Base-by-base conservation (phyloP, 1,284 basidiomycete species). In the Cryptococcus sp. region DNA sequence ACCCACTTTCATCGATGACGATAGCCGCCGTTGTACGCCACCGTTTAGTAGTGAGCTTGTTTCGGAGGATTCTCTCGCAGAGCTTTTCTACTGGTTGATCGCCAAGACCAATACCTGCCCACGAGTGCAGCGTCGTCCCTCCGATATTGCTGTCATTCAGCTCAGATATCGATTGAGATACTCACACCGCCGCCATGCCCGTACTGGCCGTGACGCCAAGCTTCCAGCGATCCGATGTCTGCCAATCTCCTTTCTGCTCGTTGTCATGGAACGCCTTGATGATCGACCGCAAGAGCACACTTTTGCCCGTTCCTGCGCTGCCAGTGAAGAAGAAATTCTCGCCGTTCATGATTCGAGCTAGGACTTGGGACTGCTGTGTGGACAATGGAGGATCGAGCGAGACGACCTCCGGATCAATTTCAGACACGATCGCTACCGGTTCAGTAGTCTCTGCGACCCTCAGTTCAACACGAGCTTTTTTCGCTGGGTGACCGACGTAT, bases 291-390 rank as follows among this genome's bases (percentile, higher is more conserved):
- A 96, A 81, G 5, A 95, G 80, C 7, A 95, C 89, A 0, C 92
- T 94, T 77, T 96, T 96, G 48, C 93, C 93, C 1, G 93, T 95
- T 87, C 91, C 92, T 57, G 92, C 94, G 77, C 91, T 93, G n/a
- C 94, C 94, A 1, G 94, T 97, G 77, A 96, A 97, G 71, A 98
- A 98, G 22, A 95, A 73, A 69, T 86, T 94, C 44, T 87, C 78
- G 1, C 85, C 85, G 1, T 81, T 74, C 48, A 87, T 74, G 0
- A 91, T 89, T 4, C 91, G 82, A 57, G 84, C 82, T 54, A 93
- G 79, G 55, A 94, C 88, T 59, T 87, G 83, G 47, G 79, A 83
- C 74, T 95, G 92, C 68, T 94, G 69, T 8, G 56, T 15, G 2
- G 71, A 71, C 6, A 75, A 57, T 6, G 17, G 22, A 5, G 72